Evolutionary conservation across 371 early-diverging fungal species (phyloP), one percentile per base, ranked within the genome.

Genomic region (Circinella umbellata): DNA sequence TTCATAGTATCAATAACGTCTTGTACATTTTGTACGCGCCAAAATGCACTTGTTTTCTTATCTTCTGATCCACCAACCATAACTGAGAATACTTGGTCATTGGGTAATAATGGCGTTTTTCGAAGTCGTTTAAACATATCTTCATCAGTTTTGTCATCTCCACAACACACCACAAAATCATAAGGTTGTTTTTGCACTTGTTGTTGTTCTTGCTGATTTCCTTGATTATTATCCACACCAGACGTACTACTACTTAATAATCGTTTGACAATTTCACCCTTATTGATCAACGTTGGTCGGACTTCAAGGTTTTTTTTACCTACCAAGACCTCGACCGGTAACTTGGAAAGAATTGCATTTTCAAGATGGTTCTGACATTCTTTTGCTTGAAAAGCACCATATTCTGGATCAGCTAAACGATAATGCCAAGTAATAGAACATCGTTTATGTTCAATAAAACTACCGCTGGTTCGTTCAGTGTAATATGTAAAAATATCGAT

Each of bases 261-360:
- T 8, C 94, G 88, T 73, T 95, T 95, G 68, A 98, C 92, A 68
- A 98, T 95, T 75, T 97, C 97, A 14, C 99, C 99, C 83, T 93
- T 94, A 78, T 92, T 96, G 68, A 93, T 85, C 7, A 81, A 73
- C 4, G 85, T 85, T 4, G 95, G 95, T 0, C 95, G 86, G 15
- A 97, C 97, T 77, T 99, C 98, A 3, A 99, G 83, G 64, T 95
- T 96, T 86, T 98, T 99, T 77, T 98, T 97, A 57, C 99, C 98
- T 2, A 96, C 89, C 64, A 99, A 71, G 34, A 98, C 92, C 78
- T 98, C 98, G 4, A 99, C 92, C 0, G 97, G 97, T 14, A 94
- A 82, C 77, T 96, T 96, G 38, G 95, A 93, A 35, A 95, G 80
- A 14, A 96, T 88, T 9, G 95, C 91, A 68, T 92, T 87, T 76